These are phyloP conservation scores for Xanthoceras sorbifolium DNA, from an alignment of 345 rosid species.

Conservation along the genomic window DNA sequence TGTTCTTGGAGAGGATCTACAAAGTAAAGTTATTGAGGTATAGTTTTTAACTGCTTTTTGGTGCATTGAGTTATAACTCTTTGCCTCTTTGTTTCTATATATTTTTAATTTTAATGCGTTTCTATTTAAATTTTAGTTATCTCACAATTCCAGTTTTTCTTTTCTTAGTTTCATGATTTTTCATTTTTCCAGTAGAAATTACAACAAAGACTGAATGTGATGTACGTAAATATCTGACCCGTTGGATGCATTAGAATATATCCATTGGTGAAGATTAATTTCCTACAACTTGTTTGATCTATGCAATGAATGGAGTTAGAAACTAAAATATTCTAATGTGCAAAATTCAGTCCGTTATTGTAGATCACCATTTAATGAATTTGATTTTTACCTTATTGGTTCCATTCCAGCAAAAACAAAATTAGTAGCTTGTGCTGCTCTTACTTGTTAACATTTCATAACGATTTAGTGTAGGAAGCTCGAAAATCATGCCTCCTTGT, in stretches of 20 bases:
- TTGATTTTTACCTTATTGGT: neutral
- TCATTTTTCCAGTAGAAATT: neutral
- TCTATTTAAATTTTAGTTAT: neutral
- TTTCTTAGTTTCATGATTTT: neutral
- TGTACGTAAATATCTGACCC: no score
- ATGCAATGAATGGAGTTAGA: neutral
- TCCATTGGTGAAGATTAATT: no score
- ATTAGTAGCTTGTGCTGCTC: neutral
- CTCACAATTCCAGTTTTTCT: neutral
- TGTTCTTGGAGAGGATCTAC: constrained; percentile 89
- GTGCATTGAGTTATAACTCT: no score
- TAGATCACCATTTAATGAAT: neutral
- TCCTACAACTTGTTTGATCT: neutral
- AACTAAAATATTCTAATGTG: neutral
- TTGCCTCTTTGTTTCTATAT: neutral
- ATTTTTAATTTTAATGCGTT: neutral
- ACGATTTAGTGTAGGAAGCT: constrained; percentile 58
- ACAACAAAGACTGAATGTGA: neutral
- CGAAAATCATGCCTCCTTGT: constrained; percentile 77
- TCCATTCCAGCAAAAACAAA: neutral
- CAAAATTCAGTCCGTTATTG: no score
- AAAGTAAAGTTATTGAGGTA: constrained; percentile 80
- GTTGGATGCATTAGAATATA: no score
- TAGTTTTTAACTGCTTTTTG: constrained; percentile 5
- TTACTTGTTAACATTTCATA: constrained; percentile 6